These are phyloP conservation scores for Fusarium musae DNA, from an alignment of 2,329 filamentous ascomycete species.

Conservation along the genomic window DNA sequence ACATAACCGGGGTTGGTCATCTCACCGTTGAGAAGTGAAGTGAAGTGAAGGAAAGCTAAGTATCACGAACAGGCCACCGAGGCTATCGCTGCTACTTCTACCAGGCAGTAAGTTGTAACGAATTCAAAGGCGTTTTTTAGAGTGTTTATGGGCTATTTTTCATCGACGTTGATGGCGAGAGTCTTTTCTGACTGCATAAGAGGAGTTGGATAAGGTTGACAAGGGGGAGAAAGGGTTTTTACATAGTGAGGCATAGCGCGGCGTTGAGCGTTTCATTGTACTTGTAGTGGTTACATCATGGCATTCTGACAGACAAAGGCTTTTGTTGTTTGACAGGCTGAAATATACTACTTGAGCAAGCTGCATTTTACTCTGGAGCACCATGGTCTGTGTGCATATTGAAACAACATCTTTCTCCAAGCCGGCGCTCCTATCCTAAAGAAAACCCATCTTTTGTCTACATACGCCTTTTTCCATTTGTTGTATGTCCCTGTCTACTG, in stretches of 20 bases:
- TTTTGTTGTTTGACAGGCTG: constrained; percentile 29
- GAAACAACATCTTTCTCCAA: constrained; percentile 23
- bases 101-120: constrained; percentile 26
- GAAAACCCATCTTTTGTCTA: constrained; percentile 12
- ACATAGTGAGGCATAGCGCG: constrained; percentile 49
- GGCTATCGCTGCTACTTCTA: constrained; percentile 22
- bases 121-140: constrained; percentile 18
- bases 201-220: not conserved
- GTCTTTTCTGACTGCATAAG: not conserved
- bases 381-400: not conserved
- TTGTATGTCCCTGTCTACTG: constrained; percentile 34
- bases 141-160: not conserved
- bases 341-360: constrained; percentile 25
- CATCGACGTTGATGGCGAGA: constrained; percentile 7
- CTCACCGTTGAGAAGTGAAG: constrained; percentile 58
- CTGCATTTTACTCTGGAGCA: not conserved
- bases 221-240: not conserved
- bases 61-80: constrained; percentile 33
- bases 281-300: constrained; percentile 33
- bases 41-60: constrained; percentile 49
- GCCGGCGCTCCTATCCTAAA: constrained; percentile 13
- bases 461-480: constrained; percentile 21
- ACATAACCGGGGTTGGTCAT: constrained; percentile 69
- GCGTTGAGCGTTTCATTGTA: constrained; percentile 44
- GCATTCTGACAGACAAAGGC: constrained; percentile 38